Conservation (phyloP, 2,329 filamentous ascomycete species). For the Botrytis paeoniae region DNA sequence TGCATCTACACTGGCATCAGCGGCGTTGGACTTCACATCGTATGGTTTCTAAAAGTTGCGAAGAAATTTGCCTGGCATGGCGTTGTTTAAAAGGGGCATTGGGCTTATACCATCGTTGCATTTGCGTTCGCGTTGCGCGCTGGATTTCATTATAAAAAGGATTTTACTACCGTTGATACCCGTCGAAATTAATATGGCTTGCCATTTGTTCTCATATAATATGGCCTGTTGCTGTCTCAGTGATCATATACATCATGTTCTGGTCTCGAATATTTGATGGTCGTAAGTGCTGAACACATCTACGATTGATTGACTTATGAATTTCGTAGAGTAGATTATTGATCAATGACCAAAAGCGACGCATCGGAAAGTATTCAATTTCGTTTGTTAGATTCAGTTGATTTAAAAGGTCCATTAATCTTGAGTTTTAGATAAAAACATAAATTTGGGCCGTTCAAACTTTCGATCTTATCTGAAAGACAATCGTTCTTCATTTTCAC, state of each 20-base stretch:
- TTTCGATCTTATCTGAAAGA: rapidly evolving
- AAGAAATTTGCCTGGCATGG: neutral
- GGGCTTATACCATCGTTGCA: neutral
- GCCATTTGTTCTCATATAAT: neutral
- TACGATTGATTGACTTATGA: neutral
- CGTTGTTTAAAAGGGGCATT: neutral
- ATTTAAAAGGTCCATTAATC: neutral
- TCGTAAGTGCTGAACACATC: neutral
- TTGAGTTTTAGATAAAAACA: neutral
- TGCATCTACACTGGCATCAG: neutral
- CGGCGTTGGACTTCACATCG: neutral
- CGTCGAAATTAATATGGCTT: neutral
- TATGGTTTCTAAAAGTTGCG: neutral
- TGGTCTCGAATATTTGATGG: too few species aligned
- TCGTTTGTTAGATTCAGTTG: neutral
- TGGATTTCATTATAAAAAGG: neutral
- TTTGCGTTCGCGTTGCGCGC: constrained; percentile 1
- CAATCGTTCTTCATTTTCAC: rapidly evolving
- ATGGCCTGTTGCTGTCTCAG: neutral
- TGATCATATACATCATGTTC: neutral
- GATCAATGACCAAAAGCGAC: neutral
- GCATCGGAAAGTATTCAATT: rapidly evolving
- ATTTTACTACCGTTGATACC: neutral
- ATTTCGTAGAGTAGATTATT: neutral
- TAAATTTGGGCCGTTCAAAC: neutral